These are phyloP conservation scores for Begonia peltatifolia DNA, from an alignment of 306 rosid species.

Conservation along the genomic window DNA sequence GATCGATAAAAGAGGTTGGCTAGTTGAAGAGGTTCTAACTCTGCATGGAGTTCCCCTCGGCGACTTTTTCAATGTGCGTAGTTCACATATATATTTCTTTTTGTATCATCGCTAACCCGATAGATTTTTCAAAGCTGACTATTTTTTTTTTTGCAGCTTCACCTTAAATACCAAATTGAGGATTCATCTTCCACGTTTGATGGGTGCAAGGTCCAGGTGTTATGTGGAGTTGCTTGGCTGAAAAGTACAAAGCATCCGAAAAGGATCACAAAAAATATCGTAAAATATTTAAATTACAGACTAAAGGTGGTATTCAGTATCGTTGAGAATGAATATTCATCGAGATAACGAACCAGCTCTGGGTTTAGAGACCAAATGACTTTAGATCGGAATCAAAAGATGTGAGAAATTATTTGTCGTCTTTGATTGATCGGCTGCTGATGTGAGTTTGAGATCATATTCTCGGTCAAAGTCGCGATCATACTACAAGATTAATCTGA, in stretches of 20 bases:
- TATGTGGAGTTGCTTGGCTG: slow-evolving; percentile 79
- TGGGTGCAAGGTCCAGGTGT: slow-evolving; percentile 47
- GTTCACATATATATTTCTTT: background rate
- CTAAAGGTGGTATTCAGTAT: slow-evolving; percentile 29
- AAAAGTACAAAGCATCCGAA: slow-evolving; percentile 73
- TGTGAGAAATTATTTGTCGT: no score
- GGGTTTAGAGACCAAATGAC: no score
- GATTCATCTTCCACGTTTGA: slow-evolving; percentile 36
- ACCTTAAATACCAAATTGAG: slow-evolving; percentile 66
- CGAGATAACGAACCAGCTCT: slow-evolving; percentile 12
- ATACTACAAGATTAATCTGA: no score
- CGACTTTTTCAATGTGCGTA: slow-evolving; percentile 61
- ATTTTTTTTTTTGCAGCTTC: slow-evolving; percentile 40
- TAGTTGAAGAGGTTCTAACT: slow-evolving; percentile 75
- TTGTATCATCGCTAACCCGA: no score
- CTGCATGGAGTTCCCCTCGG: slow-evolving; percentile 82
- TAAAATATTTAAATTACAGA: slow-evolving; percentile 37
- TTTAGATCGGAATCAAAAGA: no score
- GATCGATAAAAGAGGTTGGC: slow-evolving; percentile 58
- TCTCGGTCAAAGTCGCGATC: no score
- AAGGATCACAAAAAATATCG: slow-evolving; percentile 59
- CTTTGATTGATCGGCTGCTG: no score
- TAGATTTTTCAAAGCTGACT: no score
- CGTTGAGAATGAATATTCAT: slow-evolving; percentile 57
- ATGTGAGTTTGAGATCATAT: no score